phyloP scores from a whole-genome alignment of 2,329 filamentous ascomycete species.

The Phaeosphaeriaceae sp. region DNA sequence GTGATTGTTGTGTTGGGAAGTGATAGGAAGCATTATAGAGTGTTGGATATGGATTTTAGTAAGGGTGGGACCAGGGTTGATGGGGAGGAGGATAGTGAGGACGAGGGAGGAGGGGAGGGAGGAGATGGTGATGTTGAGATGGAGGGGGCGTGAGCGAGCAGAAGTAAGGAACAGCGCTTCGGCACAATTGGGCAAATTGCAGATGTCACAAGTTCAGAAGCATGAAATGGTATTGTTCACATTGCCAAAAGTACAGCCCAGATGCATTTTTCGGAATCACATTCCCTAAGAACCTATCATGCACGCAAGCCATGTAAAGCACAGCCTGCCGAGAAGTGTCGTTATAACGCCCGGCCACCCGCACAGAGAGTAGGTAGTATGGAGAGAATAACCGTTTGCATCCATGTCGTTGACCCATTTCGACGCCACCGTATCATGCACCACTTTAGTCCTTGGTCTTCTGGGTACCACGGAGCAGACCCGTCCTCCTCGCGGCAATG shows the following conservation, averaged over 20 bases:
- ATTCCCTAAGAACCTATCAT: slow-evolving; percentile 49
- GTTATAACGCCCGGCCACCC: slow-evolving; percentile 50
- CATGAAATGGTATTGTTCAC: slow-evolving; percentile 15
- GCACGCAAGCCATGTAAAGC: slow-evolving; percentile 42
- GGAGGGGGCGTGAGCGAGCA: slow-evolving; percentile 10
- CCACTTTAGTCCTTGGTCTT: slow-evolving; percentile 86
- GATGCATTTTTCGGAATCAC: slow-evolving; percentile 49
- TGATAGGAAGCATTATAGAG: slow-evolving; percentile 61
- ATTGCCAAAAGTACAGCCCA: slow-evolving; percentile 36
- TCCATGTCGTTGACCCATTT: slow-evolving; percentile 38
- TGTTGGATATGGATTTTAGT: slow-evolving; percentile 62
- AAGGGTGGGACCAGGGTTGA: slow-evolving; percentile 31
- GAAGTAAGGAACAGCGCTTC: neutral
- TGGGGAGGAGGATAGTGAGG: slow-evolving; percentile 9
- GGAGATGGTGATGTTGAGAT: slow-evolving; percentile 28
- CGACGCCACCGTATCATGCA: slow-evolving; percentile 37
- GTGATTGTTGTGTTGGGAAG: slow-evolving; percentile 64
- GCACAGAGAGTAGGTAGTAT: slow-evolving; percentile 40
- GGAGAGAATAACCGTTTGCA: slow-evolving; percentile 48
- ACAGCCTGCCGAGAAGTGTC: slow-evolving; percentile 44
- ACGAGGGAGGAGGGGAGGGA: slow-evolving; percentile 8
- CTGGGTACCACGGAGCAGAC: slow-evolving; percentile 99
- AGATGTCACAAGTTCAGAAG: neutral
- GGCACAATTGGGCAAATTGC: neutral
- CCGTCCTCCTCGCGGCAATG: slow-evolving; percentile 98